Conservation (phyloP, 1,284 basidiomycete genomes). For the Naganishia sp. region DNA sequence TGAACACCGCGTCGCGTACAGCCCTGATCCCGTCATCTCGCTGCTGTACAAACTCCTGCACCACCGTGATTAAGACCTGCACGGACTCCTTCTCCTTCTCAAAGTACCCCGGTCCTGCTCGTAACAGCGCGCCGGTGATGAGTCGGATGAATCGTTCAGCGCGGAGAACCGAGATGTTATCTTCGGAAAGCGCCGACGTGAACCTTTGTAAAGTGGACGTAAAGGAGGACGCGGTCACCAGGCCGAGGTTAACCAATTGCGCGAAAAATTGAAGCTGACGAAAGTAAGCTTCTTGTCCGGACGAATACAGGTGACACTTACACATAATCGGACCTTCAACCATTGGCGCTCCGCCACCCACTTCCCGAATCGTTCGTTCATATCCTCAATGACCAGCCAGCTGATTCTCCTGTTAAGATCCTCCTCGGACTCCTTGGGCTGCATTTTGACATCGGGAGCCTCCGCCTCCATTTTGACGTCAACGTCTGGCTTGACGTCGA, state of each 20-base stretch:
- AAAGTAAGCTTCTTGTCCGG: background rate
- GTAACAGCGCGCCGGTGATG: constrained; percentile 82
- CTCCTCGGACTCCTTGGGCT: constrained; percentile 29
- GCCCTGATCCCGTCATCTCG: constrained; percentile 6
- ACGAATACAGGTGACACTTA: constrained; percentile 56
- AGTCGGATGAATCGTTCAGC: constrained; percentile 81
- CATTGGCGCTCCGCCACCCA: constrained; percentile 83
- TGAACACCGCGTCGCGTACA: constrained; percentile 38
- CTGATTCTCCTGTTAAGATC: constrained; percentile 59
- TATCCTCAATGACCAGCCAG: constrained; percentile 77
- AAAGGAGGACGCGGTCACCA: constrained; percentile 75
- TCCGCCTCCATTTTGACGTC: constrained; percentile 27
- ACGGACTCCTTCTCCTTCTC: constrained; percentile 44
- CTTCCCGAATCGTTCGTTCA: constrained; percentile 80
- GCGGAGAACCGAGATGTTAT: constrained; percentile 81
- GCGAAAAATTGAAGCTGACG: constrained; percentile 84
- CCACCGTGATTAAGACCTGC: constrained; percentile 38
- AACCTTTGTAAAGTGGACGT: constrained; percentile 76
- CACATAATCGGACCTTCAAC: constrained; percentile 81
- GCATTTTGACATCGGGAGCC: constrained; percentile 11
- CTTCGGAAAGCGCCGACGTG: constrained; percentile 81
- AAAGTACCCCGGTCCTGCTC: constrained; percentile 58
- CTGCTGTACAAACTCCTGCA: constrained; percentile 11
- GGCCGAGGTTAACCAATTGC: constrained; percentile 71
- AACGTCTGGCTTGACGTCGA: constrained; percentile 19